Conservation (phyloP, 2,329 filamentous ascomycete genomes). For the Aspergillus niger region DNA sequence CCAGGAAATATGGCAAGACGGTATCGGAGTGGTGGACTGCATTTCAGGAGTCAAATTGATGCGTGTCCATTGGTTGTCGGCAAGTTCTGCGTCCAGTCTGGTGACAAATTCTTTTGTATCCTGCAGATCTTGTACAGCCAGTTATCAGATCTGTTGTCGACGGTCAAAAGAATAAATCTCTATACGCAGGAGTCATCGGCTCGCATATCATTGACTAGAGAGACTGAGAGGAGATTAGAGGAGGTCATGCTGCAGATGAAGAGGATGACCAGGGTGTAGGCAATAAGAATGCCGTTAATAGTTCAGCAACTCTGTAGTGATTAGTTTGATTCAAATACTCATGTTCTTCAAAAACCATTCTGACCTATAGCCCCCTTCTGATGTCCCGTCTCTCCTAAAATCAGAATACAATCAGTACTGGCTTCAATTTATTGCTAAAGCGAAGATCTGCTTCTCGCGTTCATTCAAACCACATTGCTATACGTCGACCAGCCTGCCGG, state of each 20-base stretch:
- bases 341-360: too few relatives aligned
- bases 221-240: conserved; percentile 34
- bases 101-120: conserved; percentile 32
- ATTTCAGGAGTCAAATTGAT: conserved; percentile 27
- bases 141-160: conserved; percentile 31
- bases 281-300: background rate
- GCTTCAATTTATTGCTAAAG: too few relatives aligned
- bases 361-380: too few relatives aligned
- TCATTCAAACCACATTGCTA: too few relatives aligned
- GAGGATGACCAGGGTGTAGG: conserved; percentile 19
- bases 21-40: conserved; percentile 9
- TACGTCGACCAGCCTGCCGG: background rate
- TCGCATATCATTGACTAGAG: conserved; percentile 33
- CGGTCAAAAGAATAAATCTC: conserved; percentile 29
- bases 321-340: too few relatives aligned
- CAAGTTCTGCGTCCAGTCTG: conserved; percentile 26
- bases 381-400: too few relatives aligned
- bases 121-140: conserved; percentile 29
- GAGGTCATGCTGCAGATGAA: conserved; percentile 34
- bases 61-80: conserved; percentile 31
- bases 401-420: too few relatives aligned
- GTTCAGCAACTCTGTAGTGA: too few relatives aligned
- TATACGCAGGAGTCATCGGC: conserved; percentile 24
- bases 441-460: background rate
- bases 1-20: conserved; percentile 1